A percentile compares a stretch with the other conserved stretches of the same genome.
Evolutionary conservation across 176 grass and related monocot genomes (phyloP).

Genomic region (Alloteropsis semialata): DNA sequence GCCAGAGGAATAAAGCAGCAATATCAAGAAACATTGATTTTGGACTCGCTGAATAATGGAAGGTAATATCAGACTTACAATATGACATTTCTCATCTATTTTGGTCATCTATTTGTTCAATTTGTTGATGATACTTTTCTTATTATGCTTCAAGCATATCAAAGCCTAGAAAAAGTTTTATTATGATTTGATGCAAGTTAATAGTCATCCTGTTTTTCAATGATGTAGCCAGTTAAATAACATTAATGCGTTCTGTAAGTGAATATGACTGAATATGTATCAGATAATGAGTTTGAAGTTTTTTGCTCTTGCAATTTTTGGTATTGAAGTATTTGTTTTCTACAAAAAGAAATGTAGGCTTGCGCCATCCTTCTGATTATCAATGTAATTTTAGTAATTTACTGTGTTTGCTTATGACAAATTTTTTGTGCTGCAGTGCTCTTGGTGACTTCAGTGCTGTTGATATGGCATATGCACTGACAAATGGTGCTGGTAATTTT

Average conservation of each 20-base stretch:
- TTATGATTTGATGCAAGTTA: slow-evolving; percentile 15
- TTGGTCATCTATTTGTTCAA: neutral
- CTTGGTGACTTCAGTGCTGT: slow-evolving; percentile 49
- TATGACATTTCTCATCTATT: slow-evolving; percentile 1
- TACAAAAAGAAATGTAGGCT: slow-evolving; percentile 1
- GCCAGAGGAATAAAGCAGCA: slow-evolving; percentile 93
- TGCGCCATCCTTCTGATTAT: slow-evolving; percentile 1
- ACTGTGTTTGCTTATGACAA: neutral
- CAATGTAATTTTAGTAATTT: slow-evolving; percentile 13
- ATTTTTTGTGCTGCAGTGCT: slow-evolving; percentile 52
- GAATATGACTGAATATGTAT: neutral
- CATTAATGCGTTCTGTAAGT: neutral
- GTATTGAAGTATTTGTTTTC: slow-evolving; percentile 13
- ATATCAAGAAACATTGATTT: slow-evolving; percentile 84
- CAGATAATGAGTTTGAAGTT: slow-evolving; percentile 10
- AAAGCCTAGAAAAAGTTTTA: slow-evolving; percentile 7
- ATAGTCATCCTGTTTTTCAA: neutral
- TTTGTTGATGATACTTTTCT: neutral
- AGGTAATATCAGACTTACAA: slow-evolving; percentile 43
- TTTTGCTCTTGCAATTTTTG: neutral
- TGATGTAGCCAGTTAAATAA: slow-evolving; percentile 3
- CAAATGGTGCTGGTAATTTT: slow-evolving; percentile 28
- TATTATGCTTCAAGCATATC: slow-evolving; percentile 2
- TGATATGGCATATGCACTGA: slow-evolving; percentile 56
- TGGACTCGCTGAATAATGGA: slow-evolving; percentile 63